Base-by-base conservation (phyloP, 2,329 filamentous ascomycete species). In the Xylariaceae sp. region DNA sequence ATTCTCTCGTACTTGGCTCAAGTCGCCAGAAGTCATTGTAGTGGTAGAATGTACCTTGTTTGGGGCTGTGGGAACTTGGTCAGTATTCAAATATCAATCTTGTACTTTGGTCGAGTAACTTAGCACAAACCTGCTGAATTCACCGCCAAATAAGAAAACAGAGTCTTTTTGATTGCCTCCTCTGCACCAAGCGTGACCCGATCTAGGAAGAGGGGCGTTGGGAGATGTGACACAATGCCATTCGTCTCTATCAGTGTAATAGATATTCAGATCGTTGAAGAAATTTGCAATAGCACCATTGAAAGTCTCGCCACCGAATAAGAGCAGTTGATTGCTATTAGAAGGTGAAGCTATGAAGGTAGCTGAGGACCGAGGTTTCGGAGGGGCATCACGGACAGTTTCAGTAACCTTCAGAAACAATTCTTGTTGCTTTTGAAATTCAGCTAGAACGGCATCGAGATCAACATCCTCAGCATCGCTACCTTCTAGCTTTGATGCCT, bases 21-120 rank as follows among this genome's bases (percentile, higher is more conserved):
- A 97, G 77, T 40, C 86, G 79, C 92, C 93, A 98, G 65, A 98
- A 97, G 69, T 97, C 93, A 61, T 95, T 95, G 71, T 98, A 98
- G 68, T 98, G 93, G 66, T 98, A 96, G 62, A 98, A 98, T 0
- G 92, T 97, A 4, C 93, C 93, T 68, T 53, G 51, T 40, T 53
- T 53, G 19, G 51, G 51, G 42, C 51, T 53, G 42, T 41, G 10
- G 22, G 17, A 42, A n/a, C 23, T 17, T 7, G n/a, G 42, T 52
- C 36, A 52, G 49, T 22, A 42, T 47, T 37, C 5, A 42, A 19
- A 16, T 43, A 20, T 19, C 23, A 43, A 11, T 17, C 25, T 12
- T 23, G n/a, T 22, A 44, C 27, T 11, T 22, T 22, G 38, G 12
- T 17, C 29, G 33, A 33, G 22, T 16, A 22, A 22, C 1, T 33